Percentiles rank a stretch among this genome's conserved stretches.
Conservation (phyloP, 768 basidiomycete genomes). For the Calocybe cyanea region DNA sequence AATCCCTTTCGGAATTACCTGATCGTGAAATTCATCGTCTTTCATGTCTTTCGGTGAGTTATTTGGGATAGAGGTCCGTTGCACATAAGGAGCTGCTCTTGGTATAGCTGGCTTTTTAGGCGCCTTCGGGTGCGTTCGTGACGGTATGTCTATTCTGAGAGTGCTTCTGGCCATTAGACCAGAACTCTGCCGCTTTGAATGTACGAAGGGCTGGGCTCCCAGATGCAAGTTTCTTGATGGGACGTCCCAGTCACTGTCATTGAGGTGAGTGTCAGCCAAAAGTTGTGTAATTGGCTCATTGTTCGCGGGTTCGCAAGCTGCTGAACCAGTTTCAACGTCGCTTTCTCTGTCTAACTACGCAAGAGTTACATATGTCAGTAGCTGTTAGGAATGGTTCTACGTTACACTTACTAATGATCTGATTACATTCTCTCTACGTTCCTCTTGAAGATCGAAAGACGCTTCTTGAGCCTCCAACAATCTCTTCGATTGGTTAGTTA, state of each 20-base stretch:
- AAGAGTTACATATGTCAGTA: neutral
- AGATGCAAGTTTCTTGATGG: no score
- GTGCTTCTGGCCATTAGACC: no score
- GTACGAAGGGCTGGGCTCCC: no score
- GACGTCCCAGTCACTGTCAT: no score
- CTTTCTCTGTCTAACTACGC: neutral
- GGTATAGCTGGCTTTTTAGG: neutral
- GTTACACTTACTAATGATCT: neutral
- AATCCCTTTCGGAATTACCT: neutral
- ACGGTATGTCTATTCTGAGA: no score
- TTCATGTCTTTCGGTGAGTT: neutral
- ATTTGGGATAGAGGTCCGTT: no score
- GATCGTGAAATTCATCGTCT: neutral
- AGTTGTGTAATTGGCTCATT: no score
- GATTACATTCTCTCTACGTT: neutral
- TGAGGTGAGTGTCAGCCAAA: no score
- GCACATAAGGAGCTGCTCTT: no score
- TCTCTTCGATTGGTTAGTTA: conserved; percentile 1
- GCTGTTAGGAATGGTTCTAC: neutral
- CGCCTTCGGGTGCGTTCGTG: no score
- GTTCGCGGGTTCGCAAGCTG: neutral
- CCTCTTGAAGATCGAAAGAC: conserved; percentile 2
- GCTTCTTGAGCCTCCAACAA: conserved; percentile 2
- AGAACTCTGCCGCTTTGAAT: no score
- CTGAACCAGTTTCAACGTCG: neutral